Base-by-base conservation (phyloP, 169 alveolate species). In the Babesia caballi region DNA sequence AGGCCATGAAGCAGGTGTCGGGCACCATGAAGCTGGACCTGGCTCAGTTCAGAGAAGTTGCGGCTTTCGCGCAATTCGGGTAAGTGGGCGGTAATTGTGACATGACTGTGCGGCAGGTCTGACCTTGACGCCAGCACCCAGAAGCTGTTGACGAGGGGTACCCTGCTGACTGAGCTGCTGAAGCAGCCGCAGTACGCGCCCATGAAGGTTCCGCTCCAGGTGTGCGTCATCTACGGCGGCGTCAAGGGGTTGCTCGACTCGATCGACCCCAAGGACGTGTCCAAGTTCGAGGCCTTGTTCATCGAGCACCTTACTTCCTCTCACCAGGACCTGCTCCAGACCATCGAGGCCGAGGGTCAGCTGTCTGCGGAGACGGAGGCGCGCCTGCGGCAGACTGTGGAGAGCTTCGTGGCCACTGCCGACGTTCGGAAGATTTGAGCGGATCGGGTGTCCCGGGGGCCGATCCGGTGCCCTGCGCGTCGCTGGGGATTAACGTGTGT, bases 21-120 rank as follows among this genome's bases (percentile, higher is more conserved):
- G 98, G 98, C 52, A 91, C 97, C 38, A 89, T 96, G 93, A 97
- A 96, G 92, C 89, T 95, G 42, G 98, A 95, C 75, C 85, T 97
- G 68, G 99, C 99, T 40, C 96, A 94, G 88, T 95, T 92, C 90
- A 90, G 99, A 74, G 99, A 97, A 87, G 97, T 96, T 44, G 98
- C 97, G 17, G 98, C 98, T 28, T 96, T 96, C 88, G 95, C 98
- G 38, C 97, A 95, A 81, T 96, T 96, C 91, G 99, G 99, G 44
- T 38, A 38, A 38, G 44, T 38, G 14, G n/a, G n/a, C 7, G 42
- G 14, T 1, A 12, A 0, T 21, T 4, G 28, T 47, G 14, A 19
- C 25, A 21, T 54, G 14, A 23, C 14, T 38, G 44, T 5, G 14
- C 15, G 7, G 44, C 44, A 38, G 44, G 28, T 94, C 98, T 19